phyloP scores from a whole-genome alignment of 257 asterid genomes.

The Capsicum pubescens region DNA sequence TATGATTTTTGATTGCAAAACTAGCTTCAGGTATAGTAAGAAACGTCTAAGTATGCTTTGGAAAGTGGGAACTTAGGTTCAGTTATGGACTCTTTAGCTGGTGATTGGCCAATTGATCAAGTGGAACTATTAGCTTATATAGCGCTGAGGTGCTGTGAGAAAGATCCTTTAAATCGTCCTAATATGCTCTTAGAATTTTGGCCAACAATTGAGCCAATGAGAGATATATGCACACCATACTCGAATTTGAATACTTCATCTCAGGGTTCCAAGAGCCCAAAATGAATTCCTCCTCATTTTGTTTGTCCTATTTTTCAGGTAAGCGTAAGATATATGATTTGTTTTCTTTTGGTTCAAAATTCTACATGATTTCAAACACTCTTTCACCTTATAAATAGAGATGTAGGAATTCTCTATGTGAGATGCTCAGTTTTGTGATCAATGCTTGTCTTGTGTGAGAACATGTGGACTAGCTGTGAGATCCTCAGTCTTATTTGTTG shows the following conservation, averaged over 20 bases:
- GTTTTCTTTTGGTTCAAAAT: not conserved
- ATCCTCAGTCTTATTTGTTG: not conserved
- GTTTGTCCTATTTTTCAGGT: constrained; percentile 92
- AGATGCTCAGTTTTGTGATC: not conserved
- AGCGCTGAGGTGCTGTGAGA: constrained; percentile 77
- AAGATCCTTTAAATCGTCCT: constrained; percentile 55
- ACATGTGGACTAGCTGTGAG: not conserved
- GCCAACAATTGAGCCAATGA: constrained; percentile 65
- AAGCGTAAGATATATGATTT: constrained; percentile 3
- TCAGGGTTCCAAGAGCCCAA: constrained; percentile 50
- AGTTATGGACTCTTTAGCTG: constrained; percentile 73
- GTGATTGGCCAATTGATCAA: constrained; percentile 78
- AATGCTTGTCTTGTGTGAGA: not conserved
- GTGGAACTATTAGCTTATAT: constrained; percentile 56
- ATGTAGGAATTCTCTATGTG: not conserved
- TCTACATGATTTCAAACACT: not conserved
- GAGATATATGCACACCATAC: constrained; percentile 44
- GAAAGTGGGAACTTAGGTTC: constrained; percentile 59
- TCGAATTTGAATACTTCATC: constrained; percentile 41
- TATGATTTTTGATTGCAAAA: constrained; percentile 69
- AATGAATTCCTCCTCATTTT: constrained; percentile 72
- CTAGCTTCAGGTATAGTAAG: constrained; percentile 54
- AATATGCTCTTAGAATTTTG: constrained; percentile 61
- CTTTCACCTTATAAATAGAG: not conserved
- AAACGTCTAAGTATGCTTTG: constrained; percentile 69